Evolutionary conservation across 2,329 filamentous ascomycete genomes (phyloP).

Genomic region (Penicillium sp.): DNA sequence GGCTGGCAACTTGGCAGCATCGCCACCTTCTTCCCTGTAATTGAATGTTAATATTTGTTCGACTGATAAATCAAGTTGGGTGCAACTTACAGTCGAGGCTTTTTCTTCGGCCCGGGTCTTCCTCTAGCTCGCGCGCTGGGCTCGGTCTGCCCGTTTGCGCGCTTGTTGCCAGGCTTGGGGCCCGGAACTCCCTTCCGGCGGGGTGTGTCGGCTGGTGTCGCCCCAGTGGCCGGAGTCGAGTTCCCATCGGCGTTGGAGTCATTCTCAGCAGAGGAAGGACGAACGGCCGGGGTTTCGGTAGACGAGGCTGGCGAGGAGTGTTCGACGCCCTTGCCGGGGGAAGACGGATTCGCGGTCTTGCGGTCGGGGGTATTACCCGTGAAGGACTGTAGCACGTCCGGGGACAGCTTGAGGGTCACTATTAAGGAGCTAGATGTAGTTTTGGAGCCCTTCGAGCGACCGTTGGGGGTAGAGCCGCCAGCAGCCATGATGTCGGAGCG

Average conservation of each 20-base stretch:
- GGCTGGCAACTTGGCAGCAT: slow-evolving; percentile 36
- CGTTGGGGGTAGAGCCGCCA: slow-evolving; percentile 28
- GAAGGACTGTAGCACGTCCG: slow-evolving; percentile 37
- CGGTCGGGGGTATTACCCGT: slow-evolving; percentile 18
- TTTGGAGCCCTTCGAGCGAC: slow-evolving; percentile 36
- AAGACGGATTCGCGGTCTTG: slow-evolving; percentile 20
- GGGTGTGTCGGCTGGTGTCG: slow-evolving; percentile 44
- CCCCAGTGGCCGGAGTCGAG: slow-evolving; percentile 39
- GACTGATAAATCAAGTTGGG: neutral
- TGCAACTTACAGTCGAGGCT: slow-evolving; percentile 76
- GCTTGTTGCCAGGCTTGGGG: slow-evolving; percentile 61
- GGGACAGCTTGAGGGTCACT: slow-evolving; percentile 40
- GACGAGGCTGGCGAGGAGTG: slow-evolving; percentile 38
- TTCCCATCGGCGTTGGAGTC: slow-evolving; percentile 39
- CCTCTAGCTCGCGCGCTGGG: slow-evolving; percentile 60
- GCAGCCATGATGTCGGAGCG: slow-evolving; percentile 20
- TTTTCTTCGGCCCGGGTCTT: slow-evolving; percentile 96
- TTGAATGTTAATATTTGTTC: neutral
- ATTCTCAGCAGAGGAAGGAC: slow-evolving; percentile 40
- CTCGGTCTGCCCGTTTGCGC: slow-evolving; percentile 41
- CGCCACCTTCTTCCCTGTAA: slow-evolving; percentile 49
- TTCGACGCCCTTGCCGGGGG: slow-evolving; percentile 26
- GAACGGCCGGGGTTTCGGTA: slow-evolving; percentile 31
- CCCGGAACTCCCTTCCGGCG: slow-evolving; percentile 76
- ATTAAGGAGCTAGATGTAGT: slow-evolving; percentile 18